Conservation (phyloP, 1,139 yeast genomes). For the Geotrichum restrictum region DNA sequence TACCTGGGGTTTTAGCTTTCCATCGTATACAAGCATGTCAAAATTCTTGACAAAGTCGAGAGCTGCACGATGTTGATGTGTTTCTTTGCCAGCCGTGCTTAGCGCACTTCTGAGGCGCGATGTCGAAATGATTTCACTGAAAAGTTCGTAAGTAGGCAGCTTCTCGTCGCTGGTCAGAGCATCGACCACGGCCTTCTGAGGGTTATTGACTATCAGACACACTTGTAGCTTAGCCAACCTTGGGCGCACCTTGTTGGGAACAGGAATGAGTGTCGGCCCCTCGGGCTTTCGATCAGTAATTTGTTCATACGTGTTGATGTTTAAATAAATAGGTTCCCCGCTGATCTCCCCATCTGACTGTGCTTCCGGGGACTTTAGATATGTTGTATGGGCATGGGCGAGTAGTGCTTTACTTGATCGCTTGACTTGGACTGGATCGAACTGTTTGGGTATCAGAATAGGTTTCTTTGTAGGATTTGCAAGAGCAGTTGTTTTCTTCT, state of each 20-base stretch:
- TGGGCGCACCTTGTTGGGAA: slow-evolving; percentile 28
- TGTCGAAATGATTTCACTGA: slow-evolving; percentile 30
- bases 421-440: slow-evolving; percentile 18
- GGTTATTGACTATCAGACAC: slow-evolving; percentile 31
- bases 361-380: background rate
- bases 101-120: slow-evolving; percentile 28
- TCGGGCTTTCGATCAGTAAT: slow-evolving; percentile 3
- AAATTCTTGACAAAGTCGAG: slow-evolving; percentile 23
- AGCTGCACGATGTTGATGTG: slow-evolving; percentile 20
- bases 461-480: background rate
- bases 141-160: slow-evolving; percentile 29
- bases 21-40: slow-evolving; percentile 31
- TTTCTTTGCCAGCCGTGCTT: slow-evolving; percentile 13
- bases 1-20: slow-evolving; percentile 24
- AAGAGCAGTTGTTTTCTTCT: slow-evolving; percentile 1
- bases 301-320: slow-evolving; percentile 15
- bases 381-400: slow-evolving; percentile 13
- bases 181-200: slow-evolving; percentile 26
- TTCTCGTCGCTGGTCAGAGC: slow-evolving; percentile 25
- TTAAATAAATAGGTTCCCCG: slow-evolving; percentile 18
- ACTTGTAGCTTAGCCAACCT: slow-evolving; percentile 25
- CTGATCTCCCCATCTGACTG: background rate
- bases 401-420: slow-evolving; percentile 18
- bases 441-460: slow-evolving; percentile 17
- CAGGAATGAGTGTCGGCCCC: slow-evolving; percentile 28